Conservation (phyloP, 192 early-diverging fungal species). For the Entomortierella lignicola region DNA sequence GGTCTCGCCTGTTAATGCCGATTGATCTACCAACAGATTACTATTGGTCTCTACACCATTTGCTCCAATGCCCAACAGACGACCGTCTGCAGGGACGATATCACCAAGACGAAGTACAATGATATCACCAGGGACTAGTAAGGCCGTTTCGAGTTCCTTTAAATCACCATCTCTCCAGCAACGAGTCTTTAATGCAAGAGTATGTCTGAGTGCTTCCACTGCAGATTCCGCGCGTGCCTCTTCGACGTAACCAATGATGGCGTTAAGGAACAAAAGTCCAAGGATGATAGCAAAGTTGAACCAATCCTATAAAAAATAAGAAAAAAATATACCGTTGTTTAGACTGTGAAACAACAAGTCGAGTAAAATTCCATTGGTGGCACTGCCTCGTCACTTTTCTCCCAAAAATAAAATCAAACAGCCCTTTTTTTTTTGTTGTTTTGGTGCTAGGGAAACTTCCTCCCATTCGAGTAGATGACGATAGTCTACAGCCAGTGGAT, state of each 20-base stretch:
- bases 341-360: background rate
- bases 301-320: conserved; percentile 64
- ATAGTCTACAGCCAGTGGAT: too few relatives aligned
- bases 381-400: background rate
- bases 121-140: conserved; percentile 90
- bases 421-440: background rate
- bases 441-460: too few relatives aligned
- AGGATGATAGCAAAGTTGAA: conserved; percentile 86
- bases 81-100: conserved; percentile 90
- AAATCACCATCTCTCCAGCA: conserved; percentile 80
- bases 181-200: conserved; percentile 86
- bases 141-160: conserved; percentile 71
- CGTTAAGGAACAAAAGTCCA: conserved; percentile 82
- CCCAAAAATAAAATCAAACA: background rate
- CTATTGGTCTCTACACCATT: conserved; percentile 75
- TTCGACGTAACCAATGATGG: conserved; percentile 90
- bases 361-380: background rate
- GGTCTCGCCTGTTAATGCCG: conserved; percentile 92
- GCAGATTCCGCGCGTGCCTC: conserved; percentile 92
- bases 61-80: conserved; percentile 77
- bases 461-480: too few relatives aligned
- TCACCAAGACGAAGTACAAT: conserved; percentile 88
- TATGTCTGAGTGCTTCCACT: conserved; percentile 90
- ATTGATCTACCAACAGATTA: conserved; percentile 88
- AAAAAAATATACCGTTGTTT: too few relatives aligned